Evolutionary conservation across 352 stramenopile genomes (phyloP), one percentile per base, ranked within the genome.

Genomic region (Pythium vanterpoolii): DNA sequence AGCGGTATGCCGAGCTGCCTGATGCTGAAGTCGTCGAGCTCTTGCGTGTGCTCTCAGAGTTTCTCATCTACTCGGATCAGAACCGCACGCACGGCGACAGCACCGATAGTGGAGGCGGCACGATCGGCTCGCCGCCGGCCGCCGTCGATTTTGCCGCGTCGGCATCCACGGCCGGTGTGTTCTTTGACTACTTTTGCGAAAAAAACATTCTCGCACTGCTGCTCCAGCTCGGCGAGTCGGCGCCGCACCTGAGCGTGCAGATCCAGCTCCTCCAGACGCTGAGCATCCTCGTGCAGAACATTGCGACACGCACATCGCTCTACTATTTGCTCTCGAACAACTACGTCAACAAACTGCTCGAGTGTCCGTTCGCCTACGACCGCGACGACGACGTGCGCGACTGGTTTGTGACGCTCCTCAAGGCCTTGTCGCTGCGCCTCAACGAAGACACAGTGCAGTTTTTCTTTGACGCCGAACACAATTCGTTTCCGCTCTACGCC

Each of bases 161-260:
- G 24, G 50, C 51, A 9, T 60, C 63, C 4, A 62, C 70, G 16
- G 43, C 59, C 1, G 83, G 76, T 43, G 69, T 78, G 52, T 93
- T 98, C 54, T 98, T 98, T 70, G 91, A 97, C 63, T 98, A 98
- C 74, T 98, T 98, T 73, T 97, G 92, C 61, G 94, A 98, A 72
- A 98, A 98, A 60, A 98, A 97, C 66, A 96, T 98, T 43, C 68
- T 98, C 4, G 79, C 79, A 14, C 74, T 98, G 50, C 77, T 98
- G 11, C 77, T 98, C 9, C 79, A 96, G 42, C 48, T 95, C 21
- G 88, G 85, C 48, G 69, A 75, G 27, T 83, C 77, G 33, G 21
- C 58, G 64, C 67, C 80, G 23, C 73, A 66, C 19, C 60, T 86
- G 18, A 50, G 70, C n/a, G 81, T 93, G 63, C 96, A 98, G 72